Evolutionary conservation across 352 stramenopile species (phyloP).

Genomic region (Discostella stelligera): DNA sequence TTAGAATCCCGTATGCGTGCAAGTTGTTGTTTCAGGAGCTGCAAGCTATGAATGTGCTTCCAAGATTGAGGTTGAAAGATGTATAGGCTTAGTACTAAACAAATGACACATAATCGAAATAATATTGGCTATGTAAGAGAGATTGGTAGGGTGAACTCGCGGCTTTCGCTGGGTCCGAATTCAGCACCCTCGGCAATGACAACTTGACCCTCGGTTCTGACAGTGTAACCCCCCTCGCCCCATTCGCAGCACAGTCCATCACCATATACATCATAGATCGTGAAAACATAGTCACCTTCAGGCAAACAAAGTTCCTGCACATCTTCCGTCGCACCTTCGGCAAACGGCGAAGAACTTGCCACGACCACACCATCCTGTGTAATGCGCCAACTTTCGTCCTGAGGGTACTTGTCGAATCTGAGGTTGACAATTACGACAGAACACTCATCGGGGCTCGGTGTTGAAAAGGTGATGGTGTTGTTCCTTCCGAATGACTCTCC

Average conservation of each 20-base stretch:
- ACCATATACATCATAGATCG: slow-evolving; percentile 27
- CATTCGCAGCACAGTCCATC: slow-evolving; percentile 22
- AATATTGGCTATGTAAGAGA: no score
- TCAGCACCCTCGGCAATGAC: slow-evolving; percentile 5
- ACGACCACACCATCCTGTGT: slow-evolving; percentile 9
- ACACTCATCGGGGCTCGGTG: background rate
- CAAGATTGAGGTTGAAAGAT: slow-evolving; percentile 94
- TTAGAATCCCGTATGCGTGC: slow-evolving; percentile 98
- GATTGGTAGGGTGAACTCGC: slow-evolving; percentile 4
- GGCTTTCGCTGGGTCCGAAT: slow-evolving; percentile 14
- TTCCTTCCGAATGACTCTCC: slow-evolving; percentile 13
- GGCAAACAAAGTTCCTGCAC: slow-evolving; percentile 10
- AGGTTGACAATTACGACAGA: slow-evolving; percentile 5
- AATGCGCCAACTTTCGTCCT: slow-evolving; percentile 20
- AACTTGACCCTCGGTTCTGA: background rate
- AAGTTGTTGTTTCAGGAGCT: slow-evolving; percentile 92
- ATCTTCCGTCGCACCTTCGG: background rate
- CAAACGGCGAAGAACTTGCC: slow-evolving; percentile 5
- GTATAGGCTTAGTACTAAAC: slow-evolving; percentile 54
- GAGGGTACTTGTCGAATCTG: slow-evolving; percentile 9
- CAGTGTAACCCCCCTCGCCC: slow-evolving; percentile 11
- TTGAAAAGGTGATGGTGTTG: slow-evolving; percentile 15
- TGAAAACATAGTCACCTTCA: slow-evolving; percentile 15
- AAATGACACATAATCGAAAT: background rate
- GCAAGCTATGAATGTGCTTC: slow-evolving; percentile 99